Conservation (phyloP, 495 filamentous ascomycete genomes). For the Aspergillus coremiiformis region DNA sequence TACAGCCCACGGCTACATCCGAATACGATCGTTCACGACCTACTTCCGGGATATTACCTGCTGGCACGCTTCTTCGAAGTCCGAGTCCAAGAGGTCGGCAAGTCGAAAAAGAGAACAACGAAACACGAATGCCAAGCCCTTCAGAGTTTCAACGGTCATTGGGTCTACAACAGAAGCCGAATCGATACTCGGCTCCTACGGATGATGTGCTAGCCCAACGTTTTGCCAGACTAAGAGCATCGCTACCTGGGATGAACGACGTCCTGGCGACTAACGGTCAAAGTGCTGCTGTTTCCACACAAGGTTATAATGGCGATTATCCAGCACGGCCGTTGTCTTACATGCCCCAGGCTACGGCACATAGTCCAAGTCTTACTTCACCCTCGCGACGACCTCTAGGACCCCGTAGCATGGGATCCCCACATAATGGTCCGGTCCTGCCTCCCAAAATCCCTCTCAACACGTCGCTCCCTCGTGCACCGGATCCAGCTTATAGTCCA, state of each 20-base stretch:
- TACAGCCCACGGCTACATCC: slow-evolving; percentile 22
- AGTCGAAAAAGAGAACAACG: slow-evolving; percentile 13
- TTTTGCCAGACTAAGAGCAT: slow-evolving; percentile 36
- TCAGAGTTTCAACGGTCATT: slow-evolving; percentile 30
- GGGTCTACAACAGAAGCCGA: slow-evolving; percentile 13
- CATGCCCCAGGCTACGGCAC: slow-evolving; percentile 11
- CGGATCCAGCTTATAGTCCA: slow-evolving; percentile 83
- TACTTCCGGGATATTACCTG: slow-evolving; percentile 11
- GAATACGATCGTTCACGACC: slow-evolving; percentile 9
- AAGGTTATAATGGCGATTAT: slow-evolving; percentile 24
- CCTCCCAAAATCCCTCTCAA: slow-evolving; percentile 52
- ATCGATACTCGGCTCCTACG: slow-evolving; percentile 21
- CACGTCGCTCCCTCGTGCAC: slow-evolving; percentile 62
- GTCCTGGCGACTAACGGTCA: slow-evolving; percentile 4
- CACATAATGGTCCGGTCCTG: slow-evolving; percentile 32
- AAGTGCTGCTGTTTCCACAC: slow-evolving; percentile 26
- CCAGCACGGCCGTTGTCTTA: slow-evolving; percentile 22
- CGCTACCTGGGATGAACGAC: slow-evolving; percentile 12
- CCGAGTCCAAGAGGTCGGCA: slow-evolving; percentile 19
- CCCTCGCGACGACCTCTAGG: slow-evolving; percentile 40
- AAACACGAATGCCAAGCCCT: slow-evolving; percentile 38
- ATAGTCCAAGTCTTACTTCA: slow-evolving; percentile 16
- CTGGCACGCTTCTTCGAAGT: slow-evolving; percentile 9
- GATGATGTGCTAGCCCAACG: slow-evolving; percentile 40
- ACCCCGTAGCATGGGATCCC: slow-evolving; percentile 50